Base-by-base conservation (phyloP, 768 basidiomycete species). In the Mrakia hoshinonis region DNA sequence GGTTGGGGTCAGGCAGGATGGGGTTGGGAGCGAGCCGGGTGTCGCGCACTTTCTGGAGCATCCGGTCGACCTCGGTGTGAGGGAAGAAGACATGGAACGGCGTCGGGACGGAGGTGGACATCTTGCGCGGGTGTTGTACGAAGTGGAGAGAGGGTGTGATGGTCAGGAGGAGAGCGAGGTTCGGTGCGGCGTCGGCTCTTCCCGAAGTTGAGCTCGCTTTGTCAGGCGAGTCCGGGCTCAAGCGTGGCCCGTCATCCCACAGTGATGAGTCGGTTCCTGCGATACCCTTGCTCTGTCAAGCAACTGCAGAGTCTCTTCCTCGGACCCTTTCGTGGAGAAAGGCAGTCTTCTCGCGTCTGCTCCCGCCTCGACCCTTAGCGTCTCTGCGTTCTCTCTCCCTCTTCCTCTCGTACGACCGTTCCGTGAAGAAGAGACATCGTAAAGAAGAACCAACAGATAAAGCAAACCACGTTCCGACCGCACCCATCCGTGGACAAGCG, bases 31-130 rank as follows among this genome's bases (percentile, higher is more conserved):
- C 61, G 31, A 70, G 62, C 11, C 69, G 61, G 4, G 61, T 13
- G 18, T 64, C 51, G 15, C 48, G 47, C 26, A 70, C 62, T 61
- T 70, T 70, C 31, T 15, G 22, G 34, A 70, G 26, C 69, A 70
- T 70, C 31, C 69, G 61, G 52, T 70, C 69, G 61, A 70, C 49
- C 12, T 70, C 69, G 18, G 49, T 36, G 11, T 29, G 34, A n/a
- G 48, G 29, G 31, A 70, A 70, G 5, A 61, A 64, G 36, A 38
- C 31, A 39, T 22, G 15, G 36, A 70, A 70, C 38, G 69, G 69
- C 36, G 69, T 70, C 5, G 69, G 69, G 22, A 66, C 31, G 43
- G 15, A 43, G 9, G 34, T 10, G 9, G 63, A 26, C 63, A 64
- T 64, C 12, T 26, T 64, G 6, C 7, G 29, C 22, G n/a, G 12